A percentile compares a stretch with the other conserved stretches of the same genome.
Conservation (phyloP, 2,329 filamentous ascomycete genomes). For the Didymella arachidicola region DNA sequence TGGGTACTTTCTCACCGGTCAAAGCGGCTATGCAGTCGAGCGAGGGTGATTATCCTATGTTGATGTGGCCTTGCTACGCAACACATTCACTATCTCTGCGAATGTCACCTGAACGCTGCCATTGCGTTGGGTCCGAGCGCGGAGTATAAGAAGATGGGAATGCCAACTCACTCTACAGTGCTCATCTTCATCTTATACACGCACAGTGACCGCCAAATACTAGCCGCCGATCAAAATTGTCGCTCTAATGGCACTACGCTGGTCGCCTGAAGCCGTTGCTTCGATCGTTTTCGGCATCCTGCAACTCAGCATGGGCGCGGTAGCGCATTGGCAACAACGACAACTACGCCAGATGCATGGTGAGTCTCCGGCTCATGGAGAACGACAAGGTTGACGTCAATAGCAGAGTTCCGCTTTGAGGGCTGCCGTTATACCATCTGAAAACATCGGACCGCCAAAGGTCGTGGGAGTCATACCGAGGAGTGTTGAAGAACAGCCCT, state of each 20-base stretch:
- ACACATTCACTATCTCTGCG: too few relatives aligned
- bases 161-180: too few relatives aligned
- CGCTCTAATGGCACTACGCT: not conserved
- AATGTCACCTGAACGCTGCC: too few relatives aligned
- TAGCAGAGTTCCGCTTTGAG: not conserved
- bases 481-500: not conserved
- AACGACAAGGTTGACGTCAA: not conserved
- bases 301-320: slow-evolving; percentile 21
- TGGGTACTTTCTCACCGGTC: not conserved
- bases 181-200: too few relatives aligned
- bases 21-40: not conserved
- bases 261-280: slow-evolving; percentile 15
- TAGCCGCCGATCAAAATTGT: not conserved
- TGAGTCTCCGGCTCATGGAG: not conserved
- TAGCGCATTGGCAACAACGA: slow-evolving; percentile 29
- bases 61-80: too few relatives aligned
- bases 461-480: not conserved
- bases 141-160: too few relatives aligned
- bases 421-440: not conserved
- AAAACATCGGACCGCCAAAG: not conserved
- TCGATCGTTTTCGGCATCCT: slow-evolving; percentile 29
- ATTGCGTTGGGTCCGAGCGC: too few relatives aligned
- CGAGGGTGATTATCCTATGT: not conserved
- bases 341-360: slow-evolving; percentile 22
- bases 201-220: too few relatives aligned